These are phyloP conservation scores for Myrica gale DNA, from an alignment of 306 rosid species.

Conservation along the genomic window DNA sequence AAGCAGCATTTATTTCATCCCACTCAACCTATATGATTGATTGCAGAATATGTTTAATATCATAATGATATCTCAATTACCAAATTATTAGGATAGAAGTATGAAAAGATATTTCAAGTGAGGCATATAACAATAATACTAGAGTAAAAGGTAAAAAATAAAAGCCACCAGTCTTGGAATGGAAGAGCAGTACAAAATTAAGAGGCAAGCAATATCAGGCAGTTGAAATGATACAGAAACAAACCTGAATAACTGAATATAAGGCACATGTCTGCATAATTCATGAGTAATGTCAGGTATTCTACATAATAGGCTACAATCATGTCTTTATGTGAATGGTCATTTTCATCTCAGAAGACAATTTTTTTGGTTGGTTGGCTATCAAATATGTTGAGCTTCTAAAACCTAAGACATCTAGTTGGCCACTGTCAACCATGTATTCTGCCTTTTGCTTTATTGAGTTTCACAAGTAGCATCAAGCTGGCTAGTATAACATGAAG, in stretches of 20 bases:
- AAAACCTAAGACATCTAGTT: background rate
- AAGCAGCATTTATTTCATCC: constrained; percentile 99
- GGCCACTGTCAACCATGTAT: background rate
- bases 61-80: constrained; percentile 31
- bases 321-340: background rate
- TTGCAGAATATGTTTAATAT: constrained; percentile 26
- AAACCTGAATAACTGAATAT: background rate
- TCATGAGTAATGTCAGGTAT: background rate
- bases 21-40: constrained; percentile 73
- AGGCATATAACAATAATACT: background rate
- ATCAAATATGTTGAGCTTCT: background rate
- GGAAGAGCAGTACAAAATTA: constrained; percentile 7
- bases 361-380: background rate
- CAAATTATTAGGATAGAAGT: constrained; percentile 3
- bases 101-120: background rate
- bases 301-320: background rate
- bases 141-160: background rate
- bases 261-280: too few species aligned
- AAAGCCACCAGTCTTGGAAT: background rate
- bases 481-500: too few species aligned
- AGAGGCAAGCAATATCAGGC: background rate
- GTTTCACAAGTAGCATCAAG: too few species aligned
- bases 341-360: background rate
- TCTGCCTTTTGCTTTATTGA: too few species aligned
- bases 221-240: background rate